Evolutionary conservation across 805 yeast genomes (phyloP).

Genomic region (Nakazawaea wickerhamii): DNA sequence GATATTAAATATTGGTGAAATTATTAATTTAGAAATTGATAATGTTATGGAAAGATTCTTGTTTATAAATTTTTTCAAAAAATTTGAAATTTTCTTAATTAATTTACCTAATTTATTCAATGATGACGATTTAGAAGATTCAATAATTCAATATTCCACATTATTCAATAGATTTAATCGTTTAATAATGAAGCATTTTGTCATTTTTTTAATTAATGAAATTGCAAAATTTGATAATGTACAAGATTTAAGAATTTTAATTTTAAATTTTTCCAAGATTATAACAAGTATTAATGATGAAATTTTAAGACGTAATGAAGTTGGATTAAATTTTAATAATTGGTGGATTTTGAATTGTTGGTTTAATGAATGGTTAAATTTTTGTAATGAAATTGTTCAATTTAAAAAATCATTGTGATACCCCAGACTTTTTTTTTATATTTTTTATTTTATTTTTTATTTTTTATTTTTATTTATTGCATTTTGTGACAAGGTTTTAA

Average conservation of each 20-base stretch:
- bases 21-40: slow-evolving; percentile 11
- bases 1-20: not conserved
- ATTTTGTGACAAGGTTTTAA: not conserved
- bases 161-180: not conserved
- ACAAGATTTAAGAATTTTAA: not conserved
- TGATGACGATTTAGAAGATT: not conserved
- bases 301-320: slow-evolving; percentile 4
- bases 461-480: not conserved
- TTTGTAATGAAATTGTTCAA: slow-evolving; percentile 7
- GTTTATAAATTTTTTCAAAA: slow-evolving; percentile 5
- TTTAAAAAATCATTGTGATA: slow-evolving; percentile 3
- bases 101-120: not conserved
- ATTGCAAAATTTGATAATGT: slow-evolving; percentile 3
- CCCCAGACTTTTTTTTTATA: not conserved
- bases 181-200: slow-evolving; percentile 5
- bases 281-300: slow-evolving; percentile 11
- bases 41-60: slow-evolving; percentile 2
- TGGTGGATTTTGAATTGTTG: slow-evolving; percentile 14
- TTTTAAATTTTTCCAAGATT: slow-evolving; percentile 6
- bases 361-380: slow-evolving; percentile 12
- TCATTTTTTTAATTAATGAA: slow-evolving; percentile 6
- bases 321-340: slow-evolving; percentile 8
- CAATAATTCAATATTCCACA: not conserved
- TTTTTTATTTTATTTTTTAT: not conserved
- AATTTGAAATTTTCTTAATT: slow-evolving; percentile 5